These are phyloP conservation scores for Castanea mollissima DNA, from an alignment of 306 rosid species.

Conservation along the genomic window DNA sequence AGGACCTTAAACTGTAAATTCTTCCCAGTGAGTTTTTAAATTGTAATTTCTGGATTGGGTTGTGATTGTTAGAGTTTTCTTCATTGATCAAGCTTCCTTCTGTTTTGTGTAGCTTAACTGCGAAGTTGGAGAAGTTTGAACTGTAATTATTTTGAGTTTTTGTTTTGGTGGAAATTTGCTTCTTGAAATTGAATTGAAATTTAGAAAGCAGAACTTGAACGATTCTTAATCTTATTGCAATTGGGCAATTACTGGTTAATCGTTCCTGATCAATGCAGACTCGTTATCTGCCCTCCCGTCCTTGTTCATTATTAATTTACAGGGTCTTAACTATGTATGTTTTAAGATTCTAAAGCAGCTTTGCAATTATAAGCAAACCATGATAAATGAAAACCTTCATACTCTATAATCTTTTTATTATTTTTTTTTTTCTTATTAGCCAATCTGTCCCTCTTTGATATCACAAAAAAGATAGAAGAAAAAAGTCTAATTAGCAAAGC, in stretches of 20 bases:
- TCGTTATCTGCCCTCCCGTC: not conserved
- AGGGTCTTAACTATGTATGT: too few species aligned
- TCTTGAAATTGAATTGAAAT: not conserved
- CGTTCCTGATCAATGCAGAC: not conserved
- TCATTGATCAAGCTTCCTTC: not conserved
- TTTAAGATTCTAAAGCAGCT: too few species aligned
- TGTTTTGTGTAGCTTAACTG: not conserved
- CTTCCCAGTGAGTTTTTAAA: not conserved
- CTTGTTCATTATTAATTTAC: not conserved
- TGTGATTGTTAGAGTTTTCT: not conserved
- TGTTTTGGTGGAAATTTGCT: not conserved
- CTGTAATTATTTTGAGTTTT: not conserved
- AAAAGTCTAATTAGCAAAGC: not conserved
- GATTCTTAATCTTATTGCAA: not conserved
- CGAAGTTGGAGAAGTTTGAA: constrained; percentile 6
- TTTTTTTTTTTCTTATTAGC: not conserved
- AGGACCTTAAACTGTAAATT: not conserved
- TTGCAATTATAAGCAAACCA: too few species aligned
- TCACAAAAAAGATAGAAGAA: not conserved
- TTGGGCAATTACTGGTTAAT: not conserved
- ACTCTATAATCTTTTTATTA: too few species aligned
- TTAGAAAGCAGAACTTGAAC: not conserved
- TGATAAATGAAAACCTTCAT: too few species aligned
- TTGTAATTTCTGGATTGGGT: not conserved
- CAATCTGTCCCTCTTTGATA: not conserved